Evolutionary conservation across 208 protist species (phyloP), one percentile per base, ranked within the genome.

Genomic region (Angomonas deanei): DNA sequence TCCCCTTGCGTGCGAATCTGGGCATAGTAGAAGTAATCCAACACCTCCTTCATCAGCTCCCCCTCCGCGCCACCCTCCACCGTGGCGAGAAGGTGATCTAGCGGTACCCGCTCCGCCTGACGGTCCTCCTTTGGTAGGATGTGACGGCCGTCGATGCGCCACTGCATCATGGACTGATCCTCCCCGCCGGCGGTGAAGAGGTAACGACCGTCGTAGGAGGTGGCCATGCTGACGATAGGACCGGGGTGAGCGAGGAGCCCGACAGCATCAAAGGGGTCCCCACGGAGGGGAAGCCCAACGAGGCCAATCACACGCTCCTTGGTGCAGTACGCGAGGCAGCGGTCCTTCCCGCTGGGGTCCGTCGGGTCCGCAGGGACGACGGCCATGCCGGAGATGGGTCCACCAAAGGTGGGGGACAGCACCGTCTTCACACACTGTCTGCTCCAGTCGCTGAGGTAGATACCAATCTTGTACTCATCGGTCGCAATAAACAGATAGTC

Each of bases 21-120:
- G 1, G 96, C 96, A 78, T 98, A 98, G 85, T 97, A 98, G 69
- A 98, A 98, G 80, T 97, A 97, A 67, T 98, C 92, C 39, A 96
- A 75, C 58, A 98, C 92, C 62, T 98, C 93, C 68, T 92, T 74
- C 87, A 97, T 96, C 53, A 97, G 72, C 32, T 84, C 67, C 2
- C 94, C 94, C 0, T 94, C 78, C 17, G 64, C 60, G 5, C 94
- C 96, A 46, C 96, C 96, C 64, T 98, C 92, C n/a, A 98, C 78
- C 19, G 87, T 74, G 59, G 72, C 68, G 39, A 95, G 72, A 23
- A 97, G 88, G 55, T 97, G 91, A 42, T 90, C 88, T 30, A 97
- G 68, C 32, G 87, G 87, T 1, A 93, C 84, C 15, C 70, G 80
- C n/a, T 38, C 30, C 27, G 46, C 39, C 31, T 39, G 32, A 24